Conservation (phyloP, 2,329 filamentous ascomycete species). For the Aschersonia sp. region DNA sequence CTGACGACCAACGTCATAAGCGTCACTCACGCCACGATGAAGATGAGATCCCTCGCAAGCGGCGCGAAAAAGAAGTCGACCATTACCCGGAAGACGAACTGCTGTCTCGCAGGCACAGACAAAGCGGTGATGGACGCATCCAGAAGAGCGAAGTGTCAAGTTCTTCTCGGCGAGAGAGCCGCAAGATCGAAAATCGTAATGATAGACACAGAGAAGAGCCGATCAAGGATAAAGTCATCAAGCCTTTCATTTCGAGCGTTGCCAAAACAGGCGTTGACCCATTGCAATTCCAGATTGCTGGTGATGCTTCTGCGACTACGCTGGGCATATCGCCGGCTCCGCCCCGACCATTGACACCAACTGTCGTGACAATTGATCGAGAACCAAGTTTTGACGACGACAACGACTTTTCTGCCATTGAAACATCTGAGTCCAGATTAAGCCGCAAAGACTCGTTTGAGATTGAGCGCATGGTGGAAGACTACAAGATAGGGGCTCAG, state of each 20-base stretch:
- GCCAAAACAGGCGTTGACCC: constrained; percentile 27
- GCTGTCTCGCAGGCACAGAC: constrained; percentile 9
- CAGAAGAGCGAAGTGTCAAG: constrained; percentile 13
- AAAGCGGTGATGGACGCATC: constrained; percentile 13
- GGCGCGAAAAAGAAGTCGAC: constrained; percentile 12
- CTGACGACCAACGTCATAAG: constrained; percentile 14
- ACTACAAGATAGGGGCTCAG: constrained; percentile 9
- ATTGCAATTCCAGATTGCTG: constrained; percentile 42
- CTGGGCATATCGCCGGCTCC: constrained; percentile 1
- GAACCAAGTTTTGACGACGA: constrained; percentile 33
- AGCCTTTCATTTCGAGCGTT: constrained; percentile 6
- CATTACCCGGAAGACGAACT: constrained; percentile 9
- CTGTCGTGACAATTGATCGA: constrained; percentile 37
- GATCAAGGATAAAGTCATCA: constrained; percentile 10
- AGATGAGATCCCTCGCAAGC: constrained; percentile 14
- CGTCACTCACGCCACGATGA: constrained; percentile 18
- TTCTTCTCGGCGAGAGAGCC: constrained; percentile 10
- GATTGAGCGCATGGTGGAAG: constrained; percentile 19
- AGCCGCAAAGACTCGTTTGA: constrained; percentile 38
- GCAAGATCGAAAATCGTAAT: constrained; percentile 10
- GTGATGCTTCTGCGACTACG: constrained; percentile 20
- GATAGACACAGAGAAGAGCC: constrained; percentile 15
- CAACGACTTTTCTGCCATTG: constrained; percentile 17
- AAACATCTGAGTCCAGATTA: constrained; percentile 16
- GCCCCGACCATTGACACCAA: constrained; percentile 30